Base-by-base conservation (phyloP, 345 rosid species). In the Eucalyptus marginata region DNA sequence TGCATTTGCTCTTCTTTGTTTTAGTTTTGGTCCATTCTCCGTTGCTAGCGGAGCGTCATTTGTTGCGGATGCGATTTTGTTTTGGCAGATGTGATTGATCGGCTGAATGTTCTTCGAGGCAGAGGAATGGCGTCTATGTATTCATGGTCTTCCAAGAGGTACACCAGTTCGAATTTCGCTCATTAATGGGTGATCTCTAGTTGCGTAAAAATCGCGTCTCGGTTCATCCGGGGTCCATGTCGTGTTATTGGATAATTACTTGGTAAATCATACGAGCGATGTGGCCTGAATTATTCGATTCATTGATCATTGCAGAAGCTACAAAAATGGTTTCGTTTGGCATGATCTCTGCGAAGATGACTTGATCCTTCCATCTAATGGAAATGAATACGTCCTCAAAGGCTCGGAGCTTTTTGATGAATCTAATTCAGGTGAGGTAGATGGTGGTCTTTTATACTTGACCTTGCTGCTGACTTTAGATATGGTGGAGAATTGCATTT, bases 301-400 rank as follows among this genome's bases (percentile, higher is more conserved):
- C 25, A 2, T 89, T 83, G 33, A 79, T 89, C 31, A 64, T 44
- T 89, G 93, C 94, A 98, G 99, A 92, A 97, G 96, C 96, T 98
- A 96, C 91, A 98, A 96, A 92, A 98, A 94, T 92, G 99, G 99
- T 90, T 97, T 94, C 92, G 99, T 98, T 13, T 98, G 99, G 99
- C 99, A 98, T 91, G 99, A 98, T 88, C 96, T 98, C 11, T 90
- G 93, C 49, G 97, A 94, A 90, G 99, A 98, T 89, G 99, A 98
- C 86, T 88, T 96, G 43, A 95, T 98, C 90, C 91, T 96, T 88
- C 99, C 99, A 12, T 96, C 96, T 80, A 96, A 98, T 91, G 97
- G 98, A 87, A 95, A 91, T 91, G 99, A 98, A 87, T 98, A 97
- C 49, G 96, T 98, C 88, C 98, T 97, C 84, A 97, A 97, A 92